Conservation (phyloP, 2,329 filamentous ascomycete species). For the Nannizziopsis barbatae region DNA sequence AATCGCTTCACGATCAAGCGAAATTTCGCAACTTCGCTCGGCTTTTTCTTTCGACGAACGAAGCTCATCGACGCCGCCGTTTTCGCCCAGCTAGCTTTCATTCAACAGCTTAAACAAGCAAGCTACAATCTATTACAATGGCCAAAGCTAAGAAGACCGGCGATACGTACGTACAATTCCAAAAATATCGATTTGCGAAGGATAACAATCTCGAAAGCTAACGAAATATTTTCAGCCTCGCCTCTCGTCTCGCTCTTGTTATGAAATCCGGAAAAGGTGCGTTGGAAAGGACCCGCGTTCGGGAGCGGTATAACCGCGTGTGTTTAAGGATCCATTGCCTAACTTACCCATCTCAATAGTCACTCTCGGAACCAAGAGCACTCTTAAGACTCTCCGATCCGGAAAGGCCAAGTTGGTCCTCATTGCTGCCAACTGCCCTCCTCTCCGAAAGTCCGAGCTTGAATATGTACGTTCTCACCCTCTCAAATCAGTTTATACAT, state of each 20-base stretch:
- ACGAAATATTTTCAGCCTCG: slow-evolving; percentile 40
- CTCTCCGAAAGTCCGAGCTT: slow-evolving; percentile 93
- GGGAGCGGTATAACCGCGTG: slow-evolving; percentile 4
- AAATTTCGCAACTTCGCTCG: background rate
- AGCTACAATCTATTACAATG: slow-evolving; percentile 4
- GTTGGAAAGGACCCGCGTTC: slow-evolving; percentile 8
- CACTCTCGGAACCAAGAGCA: slow-evolving; percentile 82
- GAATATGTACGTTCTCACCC: slow-evolving; percentile 49
- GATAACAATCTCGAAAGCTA: background rate
- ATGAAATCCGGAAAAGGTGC: slow-evolving; percentile 54
- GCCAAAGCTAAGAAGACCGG: slow-evolving; percentile 64
- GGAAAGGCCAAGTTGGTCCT: slow-evolving; percentile 99
- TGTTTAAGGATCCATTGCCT: background rate
- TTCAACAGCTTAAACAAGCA: slow-evolving; percentile 6
- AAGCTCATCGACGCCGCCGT: background rate
- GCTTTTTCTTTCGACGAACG: background rate
- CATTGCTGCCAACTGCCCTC: slow-evolving; percentile 90
- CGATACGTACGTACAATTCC: slow-evolving; percentile 41
- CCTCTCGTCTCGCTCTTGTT: slow-evolving; percentile 57
- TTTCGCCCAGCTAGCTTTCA: slow-evolving; percentile 7
- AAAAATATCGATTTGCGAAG: background rate
- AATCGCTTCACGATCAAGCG: slow-evolving; percentile 2
- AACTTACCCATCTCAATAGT: slow-evolving; percentile 40
- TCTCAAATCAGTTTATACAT: background rate
- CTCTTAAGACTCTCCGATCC: slow-evolving; percentile 77